These are phyloP conservation scores for Lizonia empirigonia DNA, from an alignment of 2,329 filamentous ascomycete genomes.

Conservation along the genomic window DNA sequence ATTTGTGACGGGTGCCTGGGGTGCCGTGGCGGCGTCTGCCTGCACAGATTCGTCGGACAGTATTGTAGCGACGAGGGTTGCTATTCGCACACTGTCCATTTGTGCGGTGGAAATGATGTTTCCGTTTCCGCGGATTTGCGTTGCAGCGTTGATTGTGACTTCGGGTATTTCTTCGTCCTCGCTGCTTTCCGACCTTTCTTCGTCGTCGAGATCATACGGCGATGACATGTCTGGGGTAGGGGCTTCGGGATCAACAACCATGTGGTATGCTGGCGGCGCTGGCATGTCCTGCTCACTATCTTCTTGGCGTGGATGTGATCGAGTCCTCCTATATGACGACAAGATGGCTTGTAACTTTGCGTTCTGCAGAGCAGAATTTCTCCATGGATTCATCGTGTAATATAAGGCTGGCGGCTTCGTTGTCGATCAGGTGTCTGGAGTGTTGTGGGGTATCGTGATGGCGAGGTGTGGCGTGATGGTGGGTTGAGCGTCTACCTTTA, in stretches of 20 bases:
- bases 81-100: constrained; percentile 39
- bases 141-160: constrained; percentile 43
- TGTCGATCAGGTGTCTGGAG: constrained; percentile 13
- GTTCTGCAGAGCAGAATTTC: constrained; percentile 24
- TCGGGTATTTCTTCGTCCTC: constrained; percentile 35
- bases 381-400: constrained; percentile 29
- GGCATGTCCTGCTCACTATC: constrained; percentile 20
- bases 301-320: constrained; percentile 2
- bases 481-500: constrained; percentile 27
- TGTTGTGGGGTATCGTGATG: constrained; percentile 27
- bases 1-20: constrained; percentile 7
- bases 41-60: constrained; percentile 22
- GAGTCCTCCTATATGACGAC: constrained; percentile 8
- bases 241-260: constrained; percentile 30
- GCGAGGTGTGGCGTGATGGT: constrained; percentile 40
- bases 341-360: constrained; percentile 27
- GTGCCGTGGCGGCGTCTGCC: constrained; percentile 1
- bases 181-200: constrained; percentile 22
- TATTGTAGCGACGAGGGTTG: constrained; percentile 32
- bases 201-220: constrained; percentile 27
- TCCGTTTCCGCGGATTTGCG: constrained; percentile 41
- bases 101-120: constrained; percentile 44
- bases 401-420: constrained; percentile 9
- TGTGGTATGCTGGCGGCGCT: constrained; percentile 40
- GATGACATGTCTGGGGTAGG: constrained; percentile 27